Conservation (phyloP, 148 eudicot genomes). For the Heliosperma pusillum region DNA sequence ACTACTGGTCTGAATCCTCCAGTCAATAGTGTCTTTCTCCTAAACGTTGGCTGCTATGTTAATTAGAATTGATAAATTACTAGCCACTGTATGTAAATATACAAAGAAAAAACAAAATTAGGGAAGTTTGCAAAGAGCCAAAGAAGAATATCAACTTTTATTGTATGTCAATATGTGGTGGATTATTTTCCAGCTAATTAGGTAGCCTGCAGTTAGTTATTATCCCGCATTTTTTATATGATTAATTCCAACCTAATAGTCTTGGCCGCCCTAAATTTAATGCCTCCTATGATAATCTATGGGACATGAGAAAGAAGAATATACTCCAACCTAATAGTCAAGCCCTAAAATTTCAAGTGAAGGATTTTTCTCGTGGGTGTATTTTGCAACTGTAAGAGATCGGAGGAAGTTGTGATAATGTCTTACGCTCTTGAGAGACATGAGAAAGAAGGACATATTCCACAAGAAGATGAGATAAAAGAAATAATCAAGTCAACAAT, state of each 20-base stretch:
- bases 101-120: background rate
- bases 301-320: background rate
- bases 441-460: background rate
- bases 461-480: too few relatives aligned
- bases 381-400: slow-evolving; percentile 6
- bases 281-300: background rate
- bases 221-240: background rate
- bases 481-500: too few relatives aligned
- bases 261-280: background rate
- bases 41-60: slow-evolving; percentile 19
- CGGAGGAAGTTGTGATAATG: background rate
- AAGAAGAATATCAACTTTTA: background rate
- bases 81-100: background rate
- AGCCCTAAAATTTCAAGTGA: background rate
- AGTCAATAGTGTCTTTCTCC: slow-evolving; percentile 35
- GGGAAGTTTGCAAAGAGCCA: too few relatives aligned
- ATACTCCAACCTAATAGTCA: background rate
- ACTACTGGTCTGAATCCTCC: slow-evolving; percentile 49
- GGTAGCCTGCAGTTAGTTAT: background rate
- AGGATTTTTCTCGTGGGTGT: background rate
- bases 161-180: background rate
- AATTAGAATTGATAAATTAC: slow-evolving; percentile 12
- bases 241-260: background rate
- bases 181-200: background rate
- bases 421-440: background rate